Conservation (phyloP, 139 green algal genomes). For the Gonium pectorale region DNA sequence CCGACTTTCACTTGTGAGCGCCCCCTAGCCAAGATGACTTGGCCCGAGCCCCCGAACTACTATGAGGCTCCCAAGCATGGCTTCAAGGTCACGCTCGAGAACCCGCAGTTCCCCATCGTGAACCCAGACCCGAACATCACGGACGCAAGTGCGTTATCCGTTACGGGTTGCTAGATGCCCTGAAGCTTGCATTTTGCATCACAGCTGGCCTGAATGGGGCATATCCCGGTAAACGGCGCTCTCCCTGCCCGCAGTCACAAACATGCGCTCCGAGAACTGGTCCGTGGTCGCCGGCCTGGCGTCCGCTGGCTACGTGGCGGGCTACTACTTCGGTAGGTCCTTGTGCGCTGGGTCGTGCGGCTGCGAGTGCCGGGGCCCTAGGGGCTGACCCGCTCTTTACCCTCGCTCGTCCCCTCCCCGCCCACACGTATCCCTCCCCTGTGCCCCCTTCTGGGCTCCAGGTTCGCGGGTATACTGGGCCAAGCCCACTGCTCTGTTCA, state of each 20-base stretch:
- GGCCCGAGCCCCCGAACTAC: constrained; percentile 62
- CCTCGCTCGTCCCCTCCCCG: no score
- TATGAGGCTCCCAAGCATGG: constrained; percentile 51
- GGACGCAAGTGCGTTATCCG: constrained; percentile 47
- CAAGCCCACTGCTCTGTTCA: constrained; percentile 50
- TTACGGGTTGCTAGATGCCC: not conserved
- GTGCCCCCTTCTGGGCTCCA: no score
- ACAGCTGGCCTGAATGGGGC: no score
- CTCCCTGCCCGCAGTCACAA: constrained; percentile 52
- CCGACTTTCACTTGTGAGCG: not conserved
- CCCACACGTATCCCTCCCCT: no score
- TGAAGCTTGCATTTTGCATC: no score
- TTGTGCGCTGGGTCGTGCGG: no score
- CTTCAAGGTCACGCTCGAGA: constrained; percentile 61
- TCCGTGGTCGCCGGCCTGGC: constrained; percentile 46
- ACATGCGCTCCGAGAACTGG: constrained; percentile 55
- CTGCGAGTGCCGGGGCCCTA: no score
- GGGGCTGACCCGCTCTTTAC: no score
- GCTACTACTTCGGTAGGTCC: constrained; percentile 52
- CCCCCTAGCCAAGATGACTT: constrained; percentile 30
- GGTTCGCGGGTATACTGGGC: constrained; percentile 54
- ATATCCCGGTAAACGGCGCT: no score
- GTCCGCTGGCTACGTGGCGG: constrained; percentile 35
- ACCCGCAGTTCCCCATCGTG: constrained; percentile 53
- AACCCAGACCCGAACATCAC: constrained; percentile 53